Evolutionary conservation across 768 basidiomycete species (phyloP).

Genomic region (Termitomyces sp.): DNA sequence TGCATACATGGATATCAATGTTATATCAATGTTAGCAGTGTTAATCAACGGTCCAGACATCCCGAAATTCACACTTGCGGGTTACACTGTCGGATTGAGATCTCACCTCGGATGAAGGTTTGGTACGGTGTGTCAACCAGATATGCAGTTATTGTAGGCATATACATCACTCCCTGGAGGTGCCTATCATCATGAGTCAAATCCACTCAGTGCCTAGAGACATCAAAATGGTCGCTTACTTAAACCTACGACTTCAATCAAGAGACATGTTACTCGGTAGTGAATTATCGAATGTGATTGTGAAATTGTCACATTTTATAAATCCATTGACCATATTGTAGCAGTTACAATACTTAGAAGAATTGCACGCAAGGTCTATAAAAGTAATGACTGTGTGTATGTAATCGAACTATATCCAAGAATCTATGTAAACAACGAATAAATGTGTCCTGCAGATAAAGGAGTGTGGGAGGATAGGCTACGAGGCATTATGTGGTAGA

Average conservation of each 20-base stretch:
- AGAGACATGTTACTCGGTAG: not conserved
- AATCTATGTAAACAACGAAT: conserved; percentile 9
- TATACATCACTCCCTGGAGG: not conserved
- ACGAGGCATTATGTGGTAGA: not conserved
- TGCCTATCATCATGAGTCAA: not conserved
- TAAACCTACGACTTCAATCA: not conserved
- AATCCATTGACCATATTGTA: conserved; percentile 3
- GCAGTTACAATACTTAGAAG: not conserved
- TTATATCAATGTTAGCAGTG: not conserved
- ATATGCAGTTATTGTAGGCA: not conserved
- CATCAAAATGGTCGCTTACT: not conserved
- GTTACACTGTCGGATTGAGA: not conserved
- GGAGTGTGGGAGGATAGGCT: conserved; percentile 7
- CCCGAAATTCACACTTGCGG: not conserved
- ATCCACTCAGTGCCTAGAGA: not conserved
- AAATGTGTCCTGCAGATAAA: conserved; percentile 12
- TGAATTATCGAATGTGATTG: not conserved
- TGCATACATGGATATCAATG: not conserved
- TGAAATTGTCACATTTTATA: not conserved
- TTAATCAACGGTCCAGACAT: not conserved
- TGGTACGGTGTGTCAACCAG: not conserved
- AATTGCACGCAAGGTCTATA: not conserved
- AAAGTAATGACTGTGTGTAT: conserved; percentile 7
- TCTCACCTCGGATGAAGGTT: not conserved
- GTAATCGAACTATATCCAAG: conserved; percentile 13